Evolutionary conservation across 169 alveolate species (phyloP), one percentile per base, ranked within the genome.

Genomic region (Plasmodium knowlesi): DNA sequence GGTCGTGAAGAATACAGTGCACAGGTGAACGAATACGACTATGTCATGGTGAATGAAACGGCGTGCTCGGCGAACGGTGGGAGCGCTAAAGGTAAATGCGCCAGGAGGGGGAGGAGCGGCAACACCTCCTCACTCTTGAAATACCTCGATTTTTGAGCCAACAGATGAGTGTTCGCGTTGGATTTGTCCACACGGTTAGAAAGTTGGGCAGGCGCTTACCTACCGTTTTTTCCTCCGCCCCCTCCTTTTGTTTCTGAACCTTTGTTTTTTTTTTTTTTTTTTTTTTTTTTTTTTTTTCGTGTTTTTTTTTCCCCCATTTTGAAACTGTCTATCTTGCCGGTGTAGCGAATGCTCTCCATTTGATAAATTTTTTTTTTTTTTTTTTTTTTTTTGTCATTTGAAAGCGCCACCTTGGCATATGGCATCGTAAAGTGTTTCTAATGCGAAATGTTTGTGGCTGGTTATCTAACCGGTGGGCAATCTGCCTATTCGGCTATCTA

Each of bases 101-200:
- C 41, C 28, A 86, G 25, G 71, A 57, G 81, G 37, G 83, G 28
- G 12, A 41, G 41, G 28, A 76, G 53, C 25, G 39, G 86, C 67
- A 79, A 88, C 25, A 71, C 76, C 12, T 85, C 94, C 25, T 88
- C 94, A 22, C 50, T 88, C 72, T 50, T 88, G 46, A 88, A 88
- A 14, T 88, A 88, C 25, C 34, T 88, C 41, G 94, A 88, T 39
- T 88, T 88, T 67, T 88, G 53, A 61, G 28, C 37, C 34, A 28
- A 34, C 71, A 50, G 25, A 3, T 19, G 54, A 10, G 54, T 43
- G 3, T 10, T n/a, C 54, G 54, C 54, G 54, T 43, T 43, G 54
- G 16, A 3, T 34, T 1, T 34, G 41, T 34, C 41, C 41, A 34
- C 41, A 34, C 41, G 41, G 41, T 10, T 46, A 12, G 57, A 19